Percentiles rank a stretch among this genome's conserved stretches.
phyloP scores from a whole-genome alignment of 805 yeast species.

The Brettanomyces nanus region DNA sequence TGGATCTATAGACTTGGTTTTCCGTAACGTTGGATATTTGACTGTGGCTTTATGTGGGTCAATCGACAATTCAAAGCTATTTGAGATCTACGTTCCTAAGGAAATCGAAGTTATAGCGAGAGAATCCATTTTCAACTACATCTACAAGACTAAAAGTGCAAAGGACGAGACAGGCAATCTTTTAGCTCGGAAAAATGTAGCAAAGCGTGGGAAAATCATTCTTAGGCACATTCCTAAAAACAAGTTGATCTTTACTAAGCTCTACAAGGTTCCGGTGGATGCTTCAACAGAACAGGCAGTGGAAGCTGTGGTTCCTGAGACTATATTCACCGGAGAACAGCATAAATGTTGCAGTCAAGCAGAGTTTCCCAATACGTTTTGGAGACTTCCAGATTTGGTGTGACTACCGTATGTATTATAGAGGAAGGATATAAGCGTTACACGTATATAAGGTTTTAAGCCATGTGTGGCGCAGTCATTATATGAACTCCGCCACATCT shows the following conservation, averaged over 20 bases:
- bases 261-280: slow-evolving; percentile 14
- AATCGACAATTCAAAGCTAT: slow-evolving; percentile 21
- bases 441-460: no score
- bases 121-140: slow-evolving; percentile 21
- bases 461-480: no score
- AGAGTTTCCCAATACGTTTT: slow-evolving; percentile 19
- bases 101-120: slow-evolving; percentile 48
- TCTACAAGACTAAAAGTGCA: slow-evolving; percentile 16
- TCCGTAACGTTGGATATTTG: slow-evolving; percentile 58
- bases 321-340: background rate
- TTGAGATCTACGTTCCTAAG: slow-evolving; percentile 46
- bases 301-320: slow-evolving; percentile 8
- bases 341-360: slow-evolving; percentile 7
- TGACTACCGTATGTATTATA: background rate
- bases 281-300: slow-evolving; percentile 11
- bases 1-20: slow-evolving; percentile 58
- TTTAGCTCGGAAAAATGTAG: slow-evolving; percentile 10
- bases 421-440: no score
- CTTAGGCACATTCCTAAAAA: slow-evolving; percentile 11
- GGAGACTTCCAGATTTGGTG: slow-evolving; percentile 10
- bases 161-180: slow-evolving; percentile 12
- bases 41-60: slow-evolving; percentile 53
- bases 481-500: no score
- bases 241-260: slow-evolving; percentile 17
- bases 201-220: slow-evolving; percentile 6